Percentiles rank a stretch among this genome's conserved stretches.
phyloP scores from a whole-genome alignment of 192 early-diverging fungal species.

The Coemansia biformis region DNA sequence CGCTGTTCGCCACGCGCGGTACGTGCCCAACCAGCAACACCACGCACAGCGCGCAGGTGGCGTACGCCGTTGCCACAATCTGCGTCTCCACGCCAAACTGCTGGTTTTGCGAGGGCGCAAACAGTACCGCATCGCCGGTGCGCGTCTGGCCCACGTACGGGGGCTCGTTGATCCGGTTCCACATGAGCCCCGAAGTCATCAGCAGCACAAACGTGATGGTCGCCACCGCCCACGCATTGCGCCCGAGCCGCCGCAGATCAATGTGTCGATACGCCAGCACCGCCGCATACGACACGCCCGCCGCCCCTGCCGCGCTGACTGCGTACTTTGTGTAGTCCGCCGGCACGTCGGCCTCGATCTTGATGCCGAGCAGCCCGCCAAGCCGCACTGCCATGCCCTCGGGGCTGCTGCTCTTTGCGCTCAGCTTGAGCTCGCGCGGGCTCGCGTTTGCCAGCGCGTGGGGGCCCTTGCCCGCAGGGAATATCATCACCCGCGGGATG shows the following conservation, averaged over 20 bases:
- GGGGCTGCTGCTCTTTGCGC: conserved; percentile 7
- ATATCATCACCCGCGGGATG: conserved; percentile 42
- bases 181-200: conserved; percentile 52
- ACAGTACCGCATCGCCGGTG: conserved; percentile 27
- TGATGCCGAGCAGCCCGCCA: conserved; percentile 27
- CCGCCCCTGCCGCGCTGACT: conserved; percentile 1
- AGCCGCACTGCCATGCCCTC: conserved; percentile 35
- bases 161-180: conserved; percentile 47
- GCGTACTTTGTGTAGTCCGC: conserved; percentile 24
- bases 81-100: conserved; percentile 49
- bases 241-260: conserved; percentile 22
- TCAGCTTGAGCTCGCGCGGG: conserved; percentile 35
- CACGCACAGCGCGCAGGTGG: conserved; percentile 38
- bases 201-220: conserved; percentile 43
- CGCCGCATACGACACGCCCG: conserved; percentile 9
- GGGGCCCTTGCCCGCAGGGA: conserved; percentile 33
- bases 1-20: conserved; percentile 27
- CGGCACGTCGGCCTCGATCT: conserved; percentile 31
- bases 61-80: conserved; percentile 46
- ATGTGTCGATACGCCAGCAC: conserved; percentile 23
- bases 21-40: conserved; percentile 44
- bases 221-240: conserved; percentile 28
- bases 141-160: conserved; percentile 41
- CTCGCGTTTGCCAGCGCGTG: conserved; percentile 25
- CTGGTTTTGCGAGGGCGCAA: conserved; percentile 40